Base-by-base conservation (phyloP, 2,329 filamentous ascomycete species). In the Dactylonectria estremocensis region DNA sequence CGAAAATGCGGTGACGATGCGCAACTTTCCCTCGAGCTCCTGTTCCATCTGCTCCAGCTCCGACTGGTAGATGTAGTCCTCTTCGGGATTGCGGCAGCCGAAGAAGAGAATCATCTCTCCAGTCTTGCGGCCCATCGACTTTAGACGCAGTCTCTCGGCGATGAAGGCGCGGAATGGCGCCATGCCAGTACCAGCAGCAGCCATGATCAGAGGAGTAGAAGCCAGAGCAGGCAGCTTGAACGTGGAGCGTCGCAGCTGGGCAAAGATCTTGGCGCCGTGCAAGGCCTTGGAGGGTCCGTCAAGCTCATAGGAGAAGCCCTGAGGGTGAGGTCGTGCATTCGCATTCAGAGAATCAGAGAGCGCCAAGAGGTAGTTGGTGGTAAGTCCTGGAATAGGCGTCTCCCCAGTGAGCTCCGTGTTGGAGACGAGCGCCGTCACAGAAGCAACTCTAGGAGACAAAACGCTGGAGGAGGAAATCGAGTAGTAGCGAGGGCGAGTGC, bases 381-480 rank as follows among this genome's bases (percentile, higher is more conserved):
- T 68, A 11, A 72, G 45, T 7, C 73, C 70, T 8, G 63, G 57
- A 49, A 70, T 54, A 59, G 28, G 13, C 14, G 43, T 61, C 22
- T 46, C 60, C n/a, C 18, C 53, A 16, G 37, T 59, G 16, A 54
- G 54, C 11, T 18, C 61, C 24, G 52, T 59, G 49, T 54, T 66
- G n/a, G 69, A 64, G 2, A 64, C 65, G 6, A 67, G 35, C 2
- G 59, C 65, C 3, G 59, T 64, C 1, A 62, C 59, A 11, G 55
- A 43, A 22, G 65, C 59, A 5, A 67, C 55, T 10, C 60, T 33
- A 10, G 60, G 55, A 2, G 60, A 60, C 5, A 64, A 16, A 33
- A 82, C 78, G 8, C 80, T 81, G 14, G 87, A 89, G 0, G 86
- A 89, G 1, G 88, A 89, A 69, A 90, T 89, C 6, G 85, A 88